Percentiles rank a stretch among this genome's conserved stretches.
phyloP scores from a whole-genome alignment of 1,284 basidiomycete genomes.

The Phlebopus sp. region DNA sequence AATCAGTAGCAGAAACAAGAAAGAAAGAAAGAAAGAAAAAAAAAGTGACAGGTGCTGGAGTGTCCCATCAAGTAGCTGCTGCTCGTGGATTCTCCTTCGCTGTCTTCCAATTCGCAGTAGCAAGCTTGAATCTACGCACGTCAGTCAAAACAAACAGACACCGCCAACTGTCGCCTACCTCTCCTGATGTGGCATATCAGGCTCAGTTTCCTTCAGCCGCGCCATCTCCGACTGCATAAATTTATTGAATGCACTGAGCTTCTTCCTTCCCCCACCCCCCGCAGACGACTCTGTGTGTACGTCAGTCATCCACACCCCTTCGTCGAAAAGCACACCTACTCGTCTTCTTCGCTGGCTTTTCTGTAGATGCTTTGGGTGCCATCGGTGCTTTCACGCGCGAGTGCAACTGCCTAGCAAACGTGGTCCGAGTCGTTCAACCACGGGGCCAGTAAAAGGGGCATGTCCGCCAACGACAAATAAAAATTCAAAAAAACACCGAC shows the following conservation, averaged over 20 bases:
- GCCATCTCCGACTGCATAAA: constrained; percentile 79
- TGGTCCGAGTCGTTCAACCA: constrained; percentile 16
- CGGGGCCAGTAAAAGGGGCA: constrained; percentile 35
- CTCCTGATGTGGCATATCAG: constrained; percentile 67
- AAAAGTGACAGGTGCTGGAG: neutral
- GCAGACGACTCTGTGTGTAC: constrained; percentile 37
- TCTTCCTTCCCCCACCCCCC: constrained; percentile 45
- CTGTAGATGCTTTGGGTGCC: constrained; percentile 27
- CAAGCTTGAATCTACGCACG: constrained; percentile 61
- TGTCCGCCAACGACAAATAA: constrained; percentile 10
- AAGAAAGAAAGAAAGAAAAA: constrained; percentile 5
- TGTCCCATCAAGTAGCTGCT: constrained; percentile 14
- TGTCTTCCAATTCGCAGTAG: constrained; percentile 74
- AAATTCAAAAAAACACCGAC: constrained; percentile 1
- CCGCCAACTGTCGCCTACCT: constrained; percentile 44
- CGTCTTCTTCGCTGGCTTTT: constrained; percentile 35
- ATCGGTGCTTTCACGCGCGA: constrained; percentile 18
- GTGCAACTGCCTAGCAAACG: constrained; percentile 9
- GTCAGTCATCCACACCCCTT: neutral
- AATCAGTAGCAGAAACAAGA: constrained; percentile 17
- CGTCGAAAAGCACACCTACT: constrained; percentile 24
- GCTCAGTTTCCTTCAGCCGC: constrained; percentile 68
- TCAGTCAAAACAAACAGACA: constrained; percentile 7
- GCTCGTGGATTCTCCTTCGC: constrained; percentile 65
- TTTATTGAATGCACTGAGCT: constrained; percentile 70